Evolutionary conservation across 495 filamentous ascomycete genomes (phyloP).

Genomic region (Parmelia sp.): DNA sequence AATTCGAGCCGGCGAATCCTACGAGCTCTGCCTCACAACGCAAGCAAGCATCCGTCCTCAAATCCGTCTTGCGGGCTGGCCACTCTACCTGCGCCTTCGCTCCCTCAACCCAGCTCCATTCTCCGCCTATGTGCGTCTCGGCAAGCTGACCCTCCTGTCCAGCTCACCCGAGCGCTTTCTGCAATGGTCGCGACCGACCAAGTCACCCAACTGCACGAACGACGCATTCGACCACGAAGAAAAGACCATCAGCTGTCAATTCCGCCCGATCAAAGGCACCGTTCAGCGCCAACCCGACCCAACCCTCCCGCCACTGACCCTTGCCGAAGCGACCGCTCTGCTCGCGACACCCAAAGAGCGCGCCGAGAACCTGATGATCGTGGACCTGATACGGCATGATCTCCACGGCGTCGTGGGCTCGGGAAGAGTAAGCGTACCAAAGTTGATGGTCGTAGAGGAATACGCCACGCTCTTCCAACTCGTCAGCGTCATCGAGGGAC

Average conservation of each 20-base stretch:
- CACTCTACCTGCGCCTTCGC: conserved; percentile 45
- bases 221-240: background rate
- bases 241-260: conserved; percentile 40
- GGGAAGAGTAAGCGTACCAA: conserved; percentile 55
- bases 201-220: background rate
- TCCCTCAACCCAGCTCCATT: conserved; percentile 78
- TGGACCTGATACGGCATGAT: conserved; percentile 89
- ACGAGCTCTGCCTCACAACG: conserved; percentile 85
- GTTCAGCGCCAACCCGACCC: conserved; percentile 57
- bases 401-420: conserved; percentile 72
- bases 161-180: conserved; percentile 93
- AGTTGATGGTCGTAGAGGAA: conserved; percentile 81
- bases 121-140: conserved; percentile 72
- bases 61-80: conserved; percentile 28
- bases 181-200: conserved; percentile 50
- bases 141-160: conserved; percentile 62
- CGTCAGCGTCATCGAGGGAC: conserved; percentile 76
- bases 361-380: conserved; percentile 98
- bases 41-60: conserved; percentile 50
- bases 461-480: conserved; percentile 85
- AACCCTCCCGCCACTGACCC: conserved; percentile 41
- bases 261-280: conserved; percentile 92
- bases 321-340: conserved; percentile 59
- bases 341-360: conserved; percentile 78
- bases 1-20: conserved; percentile 76